Evolutionary conservation across 2,329 filamentous ascomycete genomes (phyloP), one percentile per base, ranked within the genome.

Genomic region (Dactylonectria estremocensis): DNA sequence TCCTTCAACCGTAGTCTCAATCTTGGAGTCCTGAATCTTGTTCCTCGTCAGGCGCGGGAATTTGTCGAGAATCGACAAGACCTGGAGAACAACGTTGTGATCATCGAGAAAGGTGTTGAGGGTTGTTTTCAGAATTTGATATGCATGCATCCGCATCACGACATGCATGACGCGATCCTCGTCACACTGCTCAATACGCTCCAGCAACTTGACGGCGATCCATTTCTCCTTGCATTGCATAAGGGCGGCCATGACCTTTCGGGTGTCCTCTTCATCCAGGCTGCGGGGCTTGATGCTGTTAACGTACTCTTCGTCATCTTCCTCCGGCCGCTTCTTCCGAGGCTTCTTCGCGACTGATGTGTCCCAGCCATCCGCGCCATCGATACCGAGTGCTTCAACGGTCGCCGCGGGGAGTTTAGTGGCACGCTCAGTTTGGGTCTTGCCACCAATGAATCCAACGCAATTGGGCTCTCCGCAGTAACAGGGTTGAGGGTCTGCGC

Each of bases 171-270:
- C 94, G 70, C 91, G 91, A 77, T 97, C 94, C 74, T 98, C 95
- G 55, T 95, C 89, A 78, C 93, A 95, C 46, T 89, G 88, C 81
- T 97, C 94, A 69, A 99, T 95, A 59, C 96, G 95, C 73, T 91
- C 89, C 67, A 99, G 89, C 64, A 99, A 86, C 83, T 98, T 98
- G 82, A 98, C 95, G 3, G 94, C 95, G 80, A 99, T 98, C 96
- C 96, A 99, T 82, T 98, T 98, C 86, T 99, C 96, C 82, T 97
- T 97, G 87, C 94, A 97, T 80, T 98, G 95, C 90, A 97, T 95
- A 66, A 99, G 89, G 60, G 95, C 92, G 24, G 95, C 95, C 94
- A 98, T 97, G 80, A 98, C 94, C 82, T 97, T 97, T 76, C 92
- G 94, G 68, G 97, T 94, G 69, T 93, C 94, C 66, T 92, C 90